phyloP scores from a whole-genome alignment of 179 eudicot genomes.

The Actinidia chinensis region DNA sequence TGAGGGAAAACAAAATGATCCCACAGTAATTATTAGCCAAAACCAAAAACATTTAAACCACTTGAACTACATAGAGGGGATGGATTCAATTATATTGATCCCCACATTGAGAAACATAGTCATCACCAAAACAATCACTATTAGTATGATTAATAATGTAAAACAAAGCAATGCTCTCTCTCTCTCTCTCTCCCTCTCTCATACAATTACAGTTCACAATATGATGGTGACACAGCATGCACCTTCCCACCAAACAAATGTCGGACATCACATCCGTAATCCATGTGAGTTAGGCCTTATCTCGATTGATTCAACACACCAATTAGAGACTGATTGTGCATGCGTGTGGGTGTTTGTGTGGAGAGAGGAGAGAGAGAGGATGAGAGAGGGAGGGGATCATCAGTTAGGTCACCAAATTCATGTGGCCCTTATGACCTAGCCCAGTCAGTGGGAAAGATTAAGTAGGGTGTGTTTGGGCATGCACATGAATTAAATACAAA shows the following conservation, averaged over 20 bases:
- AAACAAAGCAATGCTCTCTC: background rate
- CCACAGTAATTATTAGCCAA: background rate
- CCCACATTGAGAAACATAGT: background rate
- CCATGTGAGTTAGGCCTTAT: constrained; percentile 10
- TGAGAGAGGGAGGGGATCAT: too few species aligned
- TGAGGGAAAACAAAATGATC: background rate
- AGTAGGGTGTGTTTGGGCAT: background rate
- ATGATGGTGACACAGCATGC: too few species aligned
- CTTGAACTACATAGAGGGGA: background rate
- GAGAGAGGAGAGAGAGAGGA: background rate
- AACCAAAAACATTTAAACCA: background rate
- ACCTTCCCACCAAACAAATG: background rate
- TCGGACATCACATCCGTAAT: background rate
- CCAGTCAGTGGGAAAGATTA: background rate
- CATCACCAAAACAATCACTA: background rate
- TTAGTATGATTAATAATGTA: background rate
- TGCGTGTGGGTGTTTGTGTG: too few species aligned
- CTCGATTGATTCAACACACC: background rate
- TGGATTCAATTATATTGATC: background rate
- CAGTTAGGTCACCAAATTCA: background rate
- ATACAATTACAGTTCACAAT: too few species aligned
- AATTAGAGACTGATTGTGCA: too few species aligned
- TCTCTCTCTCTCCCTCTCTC: background rate
- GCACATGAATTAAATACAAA: constrained; percentile 11
- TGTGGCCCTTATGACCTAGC: background rate